Evolutionary conservation across 75 land plant species (phyloP), one percentile per base, ranked within the genome.

Genomic region (Cryptomeria japonica): DNA sequence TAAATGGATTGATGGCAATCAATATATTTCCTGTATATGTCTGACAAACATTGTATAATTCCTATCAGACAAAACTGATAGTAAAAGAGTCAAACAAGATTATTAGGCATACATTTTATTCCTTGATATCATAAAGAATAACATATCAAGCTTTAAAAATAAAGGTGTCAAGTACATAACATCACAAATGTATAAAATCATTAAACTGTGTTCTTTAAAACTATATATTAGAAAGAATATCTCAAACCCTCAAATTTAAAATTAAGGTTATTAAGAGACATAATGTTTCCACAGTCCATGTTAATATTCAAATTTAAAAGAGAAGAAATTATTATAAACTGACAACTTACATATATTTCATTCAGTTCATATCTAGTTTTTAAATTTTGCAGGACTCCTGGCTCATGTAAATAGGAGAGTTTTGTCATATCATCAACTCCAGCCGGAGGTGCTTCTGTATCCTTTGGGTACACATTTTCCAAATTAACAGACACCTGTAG

Each of bases 21-120:
- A 97, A 90, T 80, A 97, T 97, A 87, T 95, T 94, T 56, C 99
- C 99, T 9, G 96, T 96, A 61, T 97, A 97, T 51, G 99, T 97
- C 99, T 97, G 97, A 73, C 85, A 85, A 44, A 53, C 32, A 85
- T 58, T 36, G 12, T 19, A 85, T 75, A 75, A 32, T 32, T 12
- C 83, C 11, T n/a, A 44, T 82, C 12, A 82, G 84, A 46, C 32
- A 44, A 38, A 28, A 82, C 31, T 82, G 31, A 13, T 46, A 13
- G n/a, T 3, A 49, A 49, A 82, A 25, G 3, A 75, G 77, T 13
- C 0, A 75, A 75, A 34, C 14, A 75, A 11, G 15, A 34, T 73
- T 73, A 34, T 36, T 9, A 31, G 84, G 41, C 47, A n/a, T 44
- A 80, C 11, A 41, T 46, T 46, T 12, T 4, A 44, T n/a, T 82